A percentile compares a stretch with the other conserved stretches of the same genome.
These are phyloP conservation scores for Berkeleyomyces basicola DNA, from an alignment of 2,329 filamentous ascomycete genomes.

Conservation along the genomic window DNA sequence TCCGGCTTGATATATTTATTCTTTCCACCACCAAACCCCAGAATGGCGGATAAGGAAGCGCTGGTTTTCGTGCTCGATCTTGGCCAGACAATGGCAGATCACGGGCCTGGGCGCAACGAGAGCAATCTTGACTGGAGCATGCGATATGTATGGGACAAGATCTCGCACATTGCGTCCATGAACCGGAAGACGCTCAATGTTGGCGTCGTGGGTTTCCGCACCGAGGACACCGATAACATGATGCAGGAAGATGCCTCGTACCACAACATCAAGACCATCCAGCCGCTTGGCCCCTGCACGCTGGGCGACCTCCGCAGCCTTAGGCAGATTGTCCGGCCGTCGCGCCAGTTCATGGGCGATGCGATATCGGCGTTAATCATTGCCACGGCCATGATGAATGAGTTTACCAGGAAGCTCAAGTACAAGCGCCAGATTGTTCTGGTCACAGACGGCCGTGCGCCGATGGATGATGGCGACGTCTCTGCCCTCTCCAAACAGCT, in stretches of 20 bases:
- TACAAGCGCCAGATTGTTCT: constrained; percentile 67
- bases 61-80: constrained; percentile 86
- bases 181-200: constrained; percentile 53
- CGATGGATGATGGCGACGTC: constrained; percentile 47
- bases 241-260: constrained; percentile 57
- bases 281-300: constrained; percentile 41
- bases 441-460: constrained; percentile 63
- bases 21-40: constrained; percentile 18
- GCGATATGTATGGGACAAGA: constrained; percentile 88
- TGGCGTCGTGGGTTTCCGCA: constrained; percentile 69
- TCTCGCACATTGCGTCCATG: constrained; percentile 50
- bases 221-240: constrained; percentile 57
- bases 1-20: not conserved
- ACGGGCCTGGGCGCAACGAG: constrained; percentile 51
- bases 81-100: constrained; percentile 65
- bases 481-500: constrained; percentile 56
- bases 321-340: constrained; percentile 47
- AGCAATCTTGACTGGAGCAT: constrained; percentile 80
- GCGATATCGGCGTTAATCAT: constrained; percentile 76
- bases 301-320: constrained; percentile 56
- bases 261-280: constrained; percentile 64
- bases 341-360: constrained; percentile 54
- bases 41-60: constrained; percentile 85
- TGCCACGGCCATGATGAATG: constrained; percentile 71
- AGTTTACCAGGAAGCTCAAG: constrained; percentile 66